Evolutionary conservation across 75 land plant genomes (phyloP).

Genomic region (Sequoia sempervirens): DNA sequence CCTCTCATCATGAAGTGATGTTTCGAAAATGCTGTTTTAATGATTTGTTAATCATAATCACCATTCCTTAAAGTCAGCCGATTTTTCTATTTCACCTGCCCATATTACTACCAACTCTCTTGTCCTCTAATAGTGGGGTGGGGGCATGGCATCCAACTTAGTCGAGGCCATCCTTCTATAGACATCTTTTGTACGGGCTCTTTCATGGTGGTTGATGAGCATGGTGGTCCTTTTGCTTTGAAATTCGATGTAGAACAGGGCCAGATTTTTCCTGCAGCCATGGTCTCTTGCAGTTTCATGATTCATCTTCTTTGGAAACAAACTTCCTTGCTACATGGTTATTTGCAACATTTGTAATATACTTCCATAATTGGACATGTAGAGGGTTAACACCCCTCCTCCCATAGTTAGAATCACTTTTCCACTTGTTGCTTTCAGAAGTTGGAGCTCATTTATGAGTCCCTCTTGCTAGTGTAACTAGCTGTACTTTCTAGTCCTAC

Average conservation of each 20-base stretch:
- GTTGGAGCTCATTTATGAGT: too few species aligned
- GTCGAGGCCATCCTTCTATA: neutral
- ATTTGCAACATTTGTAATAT: neutral
- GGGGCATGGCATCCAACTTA: too few species aligned
- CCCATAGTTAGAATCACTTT: neutral
- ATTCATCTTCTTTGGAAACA: neutral
- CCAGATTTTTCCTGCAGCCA: neutral
- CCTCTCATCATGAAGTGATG: too few species aligned
- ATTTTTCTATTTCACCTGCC: too few species aligned
- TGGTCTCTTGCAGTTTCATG: neutral
- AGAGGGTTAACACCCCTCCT: neutral
- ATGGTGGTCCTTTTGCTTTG: neutral
- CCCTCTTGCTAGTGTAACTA: neutral
- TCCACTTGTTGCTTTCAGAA: neutral
- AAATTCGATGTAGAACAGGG: neutral
- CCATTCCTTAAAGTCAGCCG: too few species aligned
- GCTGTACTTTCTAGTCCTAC: neutral
- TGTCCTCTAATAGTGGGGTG: too few species aligned
- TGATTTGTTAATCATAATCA: too few species aligned
- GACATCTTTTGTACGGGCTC: neutral
- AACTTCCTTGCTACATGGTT: neutral
- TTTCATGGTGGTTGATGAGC: neutral
- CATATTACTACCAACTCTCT: too few species aligned
- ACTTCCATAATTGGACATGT: neutral
- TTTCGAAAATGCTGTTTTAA: too few species aligned